These are phyloP conservation scores for Cryptococcus deneoformans DNA, from an alignment of 1,284 basidiomycete genomes.

Conservation along the genomic window DNA sequence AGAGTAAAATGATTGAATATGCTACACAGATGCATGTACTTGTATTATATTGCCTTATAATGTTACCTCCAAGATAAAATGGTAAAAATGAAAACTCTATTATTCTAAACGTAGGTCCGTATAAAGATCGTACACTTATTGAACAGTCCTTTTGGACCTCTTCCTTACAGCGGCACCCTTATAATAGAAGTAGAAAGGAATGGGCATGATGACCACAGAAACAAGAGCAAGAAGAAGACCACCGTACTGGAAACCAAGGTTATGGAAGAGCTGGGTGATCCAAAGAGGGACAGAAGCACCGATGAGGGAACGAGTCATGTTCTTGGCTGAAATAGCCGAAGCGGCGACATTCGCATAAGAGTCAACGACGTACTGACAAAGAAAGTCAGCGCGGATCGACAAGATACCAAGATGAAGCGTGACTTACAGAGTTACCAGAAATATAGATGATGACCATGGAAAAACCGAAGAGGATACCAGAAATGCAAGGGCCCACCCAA, in stretches of 20 bases:
- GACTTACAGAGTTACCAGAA: constrained; percentile 36
- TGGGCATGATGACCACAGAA: constrained; percentile 26
- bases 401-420: not conserved
- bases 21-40: too few species aligned
- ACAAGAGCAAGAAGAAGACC: constrained; percentile 36
- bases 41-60: too few species aligned
- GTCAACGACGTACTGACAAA: constrained; percentile 35
- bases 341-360: constrained; percentile 36
- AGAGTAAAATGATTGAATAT: too few species aligned
- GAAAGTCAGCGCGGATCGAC: not conserved
- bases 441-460: constrained; percentile 45
- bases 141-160: constrained; percentile 4
- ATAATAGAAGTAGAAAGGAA: constrained; percentile 44
- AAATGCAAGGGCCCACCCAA: constrained; percentile 40
- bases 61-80: too few species aligned
- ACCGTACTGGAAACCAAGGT: constrained; percentile 37
- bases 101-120: too few species aligned
- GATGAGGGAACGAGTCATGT: constrained; percentile 51
- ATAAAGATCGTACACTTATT: not conserved
- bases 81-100: too few species aligned
- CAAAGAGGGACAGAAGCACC: constrained; percentile 47
- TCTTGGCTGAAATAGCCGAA: constrained; percentile 54
- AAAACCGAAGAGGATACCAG: constrained; percentile 36
- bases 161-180: constrained; percentile 25
- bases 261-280: constrained; percentile 32